Base-by-base conservation (phyloP, 352 stramenopile genomes). In the Phytophthora rubi region DNA sequence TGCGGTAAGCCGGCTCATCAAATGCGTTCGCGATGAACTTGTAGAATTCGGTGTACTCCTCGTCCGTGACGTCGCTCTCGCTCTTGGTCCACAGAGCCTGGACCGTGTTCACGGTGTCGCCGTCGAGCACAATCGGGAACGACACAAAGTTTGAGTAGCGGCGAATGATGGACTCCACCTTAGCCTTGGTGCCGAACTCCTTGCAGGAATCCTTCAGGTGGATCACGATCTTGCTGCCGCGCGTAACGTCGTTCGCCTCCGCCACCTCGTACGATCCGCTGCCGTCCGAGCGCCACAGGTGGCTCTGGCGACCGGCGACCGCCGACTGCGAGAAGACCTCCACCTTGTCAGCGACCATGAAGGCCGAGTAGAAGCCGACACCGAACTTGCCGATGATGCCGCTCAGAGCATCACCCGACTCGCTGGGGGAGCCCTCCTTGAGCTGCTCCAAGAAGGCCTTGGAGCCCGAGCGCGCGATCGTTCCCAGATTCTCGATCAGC, bases 121-220 rank as follows among this genome's bases (percentile, higher is more conserved):
- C 97, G 77, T 99, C 99, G 23, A 99, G 78, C 57, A 95, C 81
- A 65, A 99, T 99, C 26, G 98, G 98, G 82, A 99, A 99, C 57
- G 94, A 96, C 13, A 99, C 97, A 78, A 99, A 99, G 77, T 99
- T 99, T 37, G 95, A 99, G 86, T 99, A 99, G 75, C 98, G 97
- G 62, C 98, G 98, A 61, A 99, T 97, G 73, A 99, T 97, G 35
- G 88, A 90, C 77, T 99, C 89, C 18, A 99, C 90, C 52, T 92
- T 95, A 65, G 96, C 73, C 33, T 93, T 83, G 13, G 91, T 96
- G 30, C 89, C 85, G 65, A 98, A 99, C 68, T 99, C 92, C 76
- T 98, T 97, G 77, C 93, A 96, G 30, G 98, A 94, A 2, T 99
- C 95, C 72, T 99, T 99, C 37, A 99, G 77, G 74, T 99, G 86